A percentile compares a stretch with the other conserved stretches of the same genome.
Evolutionary conservation across 306 rosid species (phyloP).

Genomic region (Rosa rugosa): DNA sequence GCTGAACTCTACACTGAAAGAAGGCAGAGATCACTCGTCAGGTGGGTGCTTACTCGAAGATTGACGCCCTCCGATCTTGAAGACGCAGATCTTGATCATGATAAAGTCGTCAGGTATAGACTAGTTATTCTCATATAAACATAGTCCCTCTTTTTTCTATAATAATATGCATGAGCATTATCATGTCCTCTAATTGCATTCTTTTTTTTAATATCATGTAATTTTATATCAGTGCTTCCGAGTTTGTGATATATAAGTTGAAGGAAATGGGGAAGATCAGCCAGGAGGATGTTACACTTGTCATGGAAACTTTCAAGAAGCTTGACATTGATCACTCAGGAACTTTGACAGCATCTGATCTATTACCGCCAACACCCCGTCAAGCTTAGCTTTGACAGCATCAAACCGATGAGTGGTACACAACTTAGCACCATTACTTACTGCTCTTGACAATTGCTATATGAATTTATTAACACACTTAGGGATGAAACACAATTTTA

Average conservation of each 20-base stretch:
- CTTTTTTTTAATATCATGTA: neutral
- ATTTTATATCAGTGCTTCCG: conserved; percentile 49
- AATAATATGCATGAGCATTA: neutral
- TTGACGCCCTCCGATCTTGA: conserved; percentile 63
- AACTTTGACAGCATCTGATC: conserved; percentile 69
- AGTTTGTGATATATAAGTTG: conserved; percentile 70
- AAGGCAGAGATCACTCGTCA: conserved; percentile 57
- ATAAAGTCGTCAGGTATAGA: conserved; percentile 59
- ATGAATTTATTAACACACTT: neutral
- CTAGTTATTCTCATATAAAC: neutral
- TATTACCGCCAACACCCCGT: conserved; percentile 22
- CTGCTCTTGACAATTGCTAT: neutral
- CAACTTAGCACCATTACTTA: neutral
- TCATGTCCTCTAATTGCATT: neutral
- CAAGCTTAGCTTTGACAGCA: conserved; percentile 46
- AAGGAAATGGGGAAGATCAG: conserved; percentile 85
- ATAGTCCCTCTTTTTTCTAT: neutral
- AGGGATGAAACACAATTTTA: neutral
- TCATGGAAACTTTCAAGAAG: conserved; percentile 60
- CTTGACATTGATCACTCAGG: conserved; percentile 70
- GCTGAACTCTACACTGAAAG: conserved; percentile 65
- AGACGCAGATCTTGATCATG: conserved; percentile 84
- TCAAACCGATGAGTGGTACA: conserved; percentile 19
- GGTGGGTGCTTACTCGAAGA: conserved; percentile 54
- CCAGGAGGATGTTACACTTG: conserved; percentile 52